A percentile compares a stretch with the other conserved stretches of the same genome.
Evolutionary conservation across 2,329 filamentous ascomycete genomes (phyloP).

Genomic region (Arthrobotrys sphaeroides): DNA sequence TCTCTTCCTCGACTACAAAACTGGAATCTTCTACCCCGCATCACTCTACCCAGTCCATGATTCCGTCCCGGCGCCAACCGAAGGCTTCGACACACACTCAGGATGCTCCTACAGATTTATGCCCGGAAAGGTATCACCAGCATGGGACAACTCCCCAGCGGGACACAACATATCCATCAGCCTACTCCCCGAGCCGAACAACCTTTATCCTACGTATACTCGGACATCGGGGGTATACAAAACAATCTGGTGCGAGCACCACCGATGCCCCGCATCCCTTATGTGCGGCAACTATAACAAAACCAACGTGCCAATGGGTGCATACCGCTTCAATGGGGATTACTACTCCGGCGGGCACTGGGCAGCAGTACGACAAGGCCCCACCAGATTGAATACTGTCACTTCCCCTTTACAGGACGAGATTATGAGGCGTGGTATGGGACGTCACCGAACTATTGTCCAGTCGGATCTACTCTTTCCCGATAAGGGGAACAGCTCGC

Average conservation of each 20-base stretch:
- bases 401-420: background rate
- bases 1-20: slow-evolving; percentile 18
- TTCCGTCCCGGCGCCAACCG: background rate
- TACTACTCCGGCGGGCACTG: background rate
- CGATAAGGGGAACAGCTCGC: no score
- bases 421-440: no score
- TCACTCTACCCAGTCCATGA: background rate
- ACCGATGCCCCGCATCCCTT: slow-evolving; percentile 14
- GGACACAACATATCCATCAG: background rate
- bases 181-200: no score
- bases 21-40: slow-evolving; percentile 24
- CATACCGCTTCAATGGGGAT: background rate
- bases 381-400: no score
- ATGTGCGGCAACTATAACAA: background rate
- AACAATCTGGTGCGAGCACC: slow-evolving; percentile 35
- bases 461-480: no score
- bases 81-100: background rate
- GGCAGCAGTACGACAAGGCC: background rate
- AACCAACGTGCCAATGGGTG: background rate
- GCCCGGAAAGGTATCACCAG: background rate
- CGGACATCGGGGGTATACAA: background rate
- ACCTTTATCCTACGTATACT: no score
- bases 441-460: background rate
- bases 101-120: background rate
- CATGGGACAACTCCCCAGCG: background rate